Evolutionary conservation across 176 grass and related monocot genomes (phyloP), one percentile per base, ranked within the genome.

Genomic region (Lolium perenne): DNA sequence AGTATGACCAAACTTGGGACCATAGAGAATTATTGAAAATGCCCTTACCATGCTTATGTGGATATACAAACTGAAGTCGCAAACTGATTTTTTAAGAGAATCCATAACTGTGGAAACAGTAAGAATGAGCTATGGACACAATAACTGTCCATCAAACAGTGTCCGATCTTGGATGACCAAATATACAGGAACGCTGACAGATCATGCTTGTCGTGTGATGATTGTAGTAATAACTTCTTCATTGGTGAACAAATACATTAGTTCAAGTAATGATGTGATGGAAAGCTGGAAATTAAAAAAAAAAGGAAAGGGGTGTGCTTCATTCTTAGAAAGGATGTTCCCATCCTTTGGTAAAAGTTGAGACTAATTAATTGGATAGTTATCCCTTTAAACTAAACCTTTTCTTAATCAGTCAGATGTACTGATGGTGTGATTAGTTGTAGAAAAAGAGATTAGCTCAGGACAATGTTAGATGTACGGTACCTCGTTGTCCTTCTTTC

Each of bases 61-160:
- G 16, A 74, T 64, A 64, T 80, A 45, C 4, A 73, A 64, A 23
- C 65, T 2, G 21, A 84, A 56, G 10, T 67, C 15, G 9, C 65
- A 56, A 80, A 79, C 48, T 54, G 0, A 0, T 32, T 73, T 73
- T 84, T 80, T 21, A 32, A 21, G 29, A 43, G 66, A 77, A 90
- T 29, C 15, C 29, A 8, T 82, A 71, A 71, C 16, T 68, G 54
- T 13, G 12, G 32, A 7, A 82, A 45, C 18, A 17, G 18, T 78
- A 83, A 86, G 71, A 40, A 86, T 76, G 49, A 65, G 16, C 29
- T 69, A 54, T n/a, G 15, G 21, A 70, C 10, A 35, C 21, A 71
- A 23, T 29, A 54, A 63, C 4, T 16, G 4, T 6, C 14, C 43
- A 79, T 43, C 10, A 71, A 60, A 86, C 15, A 43, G 26, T 17